A percentile compares a stretch with the other conserved stretches of the same genome.
Conservation (phyloP, 176 grass and related monocot genomes). For the Juncus effusus region DNA sequence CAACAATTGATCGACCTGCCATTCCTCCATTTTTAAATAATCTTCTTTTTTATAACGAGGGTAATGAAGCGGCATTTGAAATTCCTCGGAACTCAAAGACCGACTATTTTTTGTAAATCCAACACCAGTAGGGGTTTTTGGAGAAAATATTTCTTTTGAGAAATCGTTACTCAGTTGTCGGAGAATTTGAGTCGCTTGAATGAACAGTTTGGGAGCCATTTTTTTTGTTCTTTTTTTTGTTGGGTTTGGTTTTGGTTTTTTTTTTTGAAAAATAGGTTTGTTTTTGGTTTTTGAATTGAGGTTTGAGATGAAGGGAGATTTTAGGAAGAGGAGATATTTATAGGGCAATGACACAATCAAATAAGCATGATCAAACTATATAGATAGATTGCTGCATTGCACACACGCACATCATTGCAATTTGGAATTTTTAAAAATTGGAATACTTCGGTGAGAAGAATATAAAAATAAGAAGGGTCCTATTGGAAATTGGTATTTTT, state of each 20-base stretch:
- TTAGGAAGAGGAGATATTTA: slow-evolving; percentile 3
- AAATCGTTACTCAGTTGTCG: slow-evolving; percentile 10
- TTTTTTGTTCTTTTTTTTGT: slow-evolving; percentile 6
- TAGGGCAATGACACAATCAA: neutral
- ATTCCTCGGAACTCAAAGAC: slow-evolving; percentile 22
- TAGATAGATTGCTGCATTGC: no score
- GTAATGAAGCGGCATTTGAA: slow-evolving; percentile 38
- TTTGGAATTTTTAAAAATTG: no score
- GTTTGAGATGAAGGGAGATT: neutral
- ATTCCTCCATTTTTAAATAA: slow-evolving; percentile 35
- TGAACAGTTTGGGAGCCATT: slow-evolving; percentile 12
- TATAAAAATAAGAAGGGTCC: no score
- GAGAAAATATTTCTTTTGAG: slow-evolving; percentile 15
- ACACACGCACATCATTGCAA: no score
- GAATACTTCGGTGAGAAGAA: no score
- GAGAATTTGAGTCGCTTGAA: slow-evolving; percentile 17
- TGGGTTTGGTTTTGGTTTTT: neutral
- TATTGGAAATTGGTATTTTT: no score
- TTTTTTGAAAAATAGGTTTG: no score
- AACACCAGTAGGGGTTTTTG: neutral
- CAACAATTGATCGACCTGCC: slow-evolving; percentile 35
- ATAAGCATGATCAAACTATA: neutral
- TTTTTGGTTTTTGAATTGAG: neutral
- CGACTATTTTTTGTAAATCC: neutral
- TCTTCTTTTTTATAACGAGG: slow-evolving; percentile 35